Evolutionary conservation across 1,284 basidiomycete genomes (phyloP), one percentile per base, ranked within the genome.

Genomic region (Apiotrichum veenhuisii): DNA sequence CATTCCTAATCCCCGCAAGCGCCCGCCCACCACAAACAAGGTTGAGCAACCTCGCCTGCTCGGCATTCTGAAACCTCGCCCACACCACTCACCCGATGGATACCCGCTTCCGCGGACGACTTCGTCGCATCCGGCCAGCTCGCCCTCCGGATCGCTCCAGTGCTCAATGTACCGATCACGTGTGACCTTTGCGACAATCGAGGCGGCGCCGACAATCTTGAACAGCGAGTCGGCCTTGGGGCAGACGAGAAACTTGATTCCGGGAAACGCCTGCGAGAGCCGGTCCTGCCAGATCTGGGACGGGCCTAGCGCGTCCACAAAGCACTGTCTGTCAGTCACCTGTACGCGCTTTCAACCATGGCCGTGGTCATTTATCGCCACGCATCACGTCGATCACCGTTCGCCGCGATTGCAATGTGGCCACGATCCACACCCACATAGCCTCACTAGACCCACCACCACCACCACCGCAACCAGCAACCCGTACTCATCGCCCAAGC

Each of bases 141-240:
- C 51, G 3, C 57, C 69, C 57, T 82, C 81, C 0, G 76, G 70
- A 65, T 81, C 81, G 11, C 68, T 64, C 95, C 95, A 98, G 12
- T 82, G 81, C 53, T 95, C 87, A 22, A 98, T 81, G 77, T 91
- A 93, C 5, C 87, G 83, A 70, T 98, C 95, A 62, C 95, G 81
- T 0, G 95, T 98, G 36, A 78, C 93, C 77, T 98, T 98, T 5
- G 95, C 95, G 5, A 93, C 90, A 33, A 98, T 91, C 73, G 89
- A 93, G 2, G 95, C 96, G 8, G 95, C 95, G 22, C 92, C 89
- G 55, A 98, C 96, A 61, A 98, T 93, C 67, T 94, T 96, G 82
- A 87, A 98, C 64, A 92, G 86, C 20, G 88, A 88, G 74, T 98
- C 95, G 17, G 95, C 95, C 78, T 98, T 98, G 27, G 85, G 85